Base-by-base conservation (phyloP, 495 filamentous ascomycete species). In the Hypoxylon intermedium region DNA sequence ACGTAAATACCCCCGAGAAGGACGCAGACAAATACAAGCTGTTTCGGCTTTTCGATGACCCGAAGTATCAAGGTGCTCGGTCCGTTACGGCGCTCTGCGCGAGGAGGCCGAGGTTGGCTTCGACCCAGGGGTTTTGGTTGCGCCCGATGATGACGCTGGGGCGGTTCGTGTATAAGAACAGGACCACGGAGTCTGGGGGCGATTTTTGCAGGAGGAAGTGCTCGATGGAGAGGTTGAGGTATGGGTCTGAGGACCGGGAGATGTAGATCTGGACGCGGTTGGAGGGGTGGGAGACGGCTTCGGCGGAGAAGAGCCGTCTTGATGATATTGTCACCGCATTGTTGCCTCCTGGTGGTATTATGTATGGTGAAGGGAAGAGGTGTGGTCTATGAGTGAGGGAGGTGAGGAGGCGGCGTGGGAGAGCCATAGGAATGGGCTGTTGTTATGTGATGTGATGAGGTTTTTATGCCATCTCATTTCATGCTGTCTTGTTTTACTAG, bases 81-180 rank as follows among this genome's bases (percentile, higher is more conserved):
- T 30, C 31, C 13, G 43, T 33, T 15, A 40, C 34, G 26, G 23
- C 30, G 18, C 48, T 15, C 5, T 34, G 42, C 12, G 24, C 38
- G 1, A 92, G 74, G 6, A 80, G 76, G 15, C 75, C 75, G 6
- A 96, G 81, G 72, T 96, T 91, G 41, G 89, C 86, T 72, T 98
- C 94, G 6, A 90, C 78, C 93, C 93, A 98, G 33, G 94, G 94
- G 70, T 98, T 98, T 70, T 98, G 94, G 72, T 98, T 98, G 41
- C 93, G 88, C 11, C 94, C 94, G 54, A 98, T 86, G 60, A 98
- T 85, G 44, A 98, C 81, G 72, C 89, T 88, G 6, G 93, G 92
- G 9, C 79, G 75, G 73, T 98, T 98, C 55, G 83, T 79, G 75
- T 98, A 98, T 13, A 98, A 80, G 56, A 97, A 92, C 0, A 97